Base-by-base conservation (phyloP, 441 rosid species). In the Codiaeum variegatum region DNA sequence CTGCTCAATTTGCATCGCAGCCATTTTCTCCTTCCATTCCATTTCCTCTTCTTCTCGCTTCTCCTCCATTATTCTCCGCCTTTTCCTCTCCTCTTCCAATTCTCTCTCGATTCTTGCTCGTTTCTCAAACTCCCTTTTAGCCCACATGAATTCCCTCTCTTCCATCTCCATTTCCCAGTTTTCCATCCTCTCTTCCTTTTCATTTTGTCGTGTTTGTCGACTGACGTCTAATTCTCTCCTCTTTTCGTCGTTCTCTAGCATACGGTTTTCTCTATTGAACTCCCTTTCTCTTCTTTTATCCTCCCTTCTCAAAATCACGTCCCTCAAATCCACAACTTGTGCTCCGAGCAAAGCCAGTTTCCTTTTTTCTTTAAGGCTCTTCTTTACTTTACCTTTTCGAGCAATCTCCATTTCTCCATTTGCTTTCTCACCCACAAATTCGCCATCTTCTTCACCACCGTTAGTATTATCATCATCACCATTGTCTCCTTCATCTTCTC, bases 11-110 rank as follows among this genome's bases (percentile, higher is more conserved):
- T 90, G 91, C 89, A 87, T 75, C 24, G 75, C 85, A 28, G 81
- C 9, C 85, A 87, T 78, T 76, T 81, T 82, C 81, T 85, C 91
- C 85, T 81, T 82, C 96, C 93, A 87, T 15, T 88, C 90, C 91
- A 90, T 90, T 82, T 88, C 93, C 66, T 90, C 96, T 73, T 88
- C 89, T 79, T 88, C 91, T 72, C 85, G 82, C 81, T 82, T 85
- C 83, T 86, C 91, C 76, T 87, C 90, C 81, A 83, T 73, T 66
- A 78, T 79, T 83, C 80, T 80, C 82, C 90, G 85, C 81, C 79
- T 77, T 64, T 75, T 74, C 73, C 83, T 76, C 78, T 87, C 90
- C 72, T 87, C 90, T 7, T 73, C 79, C 62, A 85, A 70, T 67
- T 87, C 90, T 75, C 75, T 68, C 70, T 85, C 88, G 16, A 83